Conservation (phyloP, 306 rosid genomes). For the Castanospermum australe region DNA sequence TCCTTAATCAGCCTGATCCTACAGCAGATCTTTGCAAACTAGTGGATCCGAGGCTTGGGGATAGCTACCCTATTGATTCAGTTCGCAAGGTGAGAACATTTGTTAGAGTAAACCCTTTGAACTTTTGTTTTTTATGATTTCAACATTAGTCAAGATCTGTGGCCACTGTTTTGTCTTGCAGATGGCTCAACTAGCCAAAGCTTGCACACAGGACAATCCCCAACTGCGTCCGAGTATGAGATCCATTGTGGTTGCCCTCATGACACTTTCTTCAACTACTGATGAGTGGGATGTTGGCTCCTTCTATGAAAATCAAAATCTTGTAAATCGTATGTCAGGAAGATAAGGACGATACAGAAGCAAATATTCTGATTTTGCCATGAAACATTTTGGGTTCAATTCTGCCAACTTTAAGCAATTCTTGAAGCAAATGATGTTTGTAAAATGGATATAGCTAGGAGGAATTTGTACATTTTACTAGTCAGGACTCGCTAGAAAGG, state of each 20-base stretch:
- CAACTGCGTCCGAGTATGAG: constrained; percentile 94
- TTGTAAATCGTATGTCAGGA: constrained; percentile 85
- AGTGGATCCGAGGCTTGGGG: constrained; percentile 82
- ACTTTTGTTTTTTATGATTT: not conserved
- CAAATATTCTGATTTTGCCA: not conserved
- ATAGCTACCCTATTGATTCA: constrained; percentile 76
- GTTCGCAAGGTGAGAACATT: constrained; percentile 69
- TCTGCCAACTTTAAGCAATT: not conserved
- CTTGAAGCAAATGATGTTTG: constrained; percentile 1
- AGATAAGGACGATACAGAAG: constrained; percentile 51
- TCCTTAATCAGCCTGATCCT: constrained; percentile 63
- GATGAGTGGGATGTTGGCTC: constrained; percentile 89
- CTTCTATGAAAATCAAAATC: constrained; percentile 70
- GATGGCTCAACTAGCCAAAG: constrained; percentile 86
- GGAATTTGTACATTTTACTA: constrained; percentile 15
- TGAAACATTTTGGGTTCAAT: constrained; percentile 6
- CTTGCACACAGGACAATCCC: constrained; percentile 80
- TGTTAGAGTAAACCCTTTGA: not conserved
- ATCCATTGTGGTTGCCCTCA: constrained; percentile 89
- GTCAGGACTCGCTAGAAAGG: constrained; percentile 4
- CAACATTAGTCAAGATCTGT: not conserved
- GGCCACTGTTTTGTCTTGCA: constrained; percentile 43
- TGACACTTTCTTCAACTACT: constrained; percentile 82
- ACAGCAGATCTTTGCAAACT: constrained; percentile 62
- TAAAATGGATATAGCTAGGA: constrained; percentile 4